Evolutionary conservation across 2,329 filamentous ascomycete genomes (phyloP).

Genomic region (Trichophyton benhamiae): DNA sequence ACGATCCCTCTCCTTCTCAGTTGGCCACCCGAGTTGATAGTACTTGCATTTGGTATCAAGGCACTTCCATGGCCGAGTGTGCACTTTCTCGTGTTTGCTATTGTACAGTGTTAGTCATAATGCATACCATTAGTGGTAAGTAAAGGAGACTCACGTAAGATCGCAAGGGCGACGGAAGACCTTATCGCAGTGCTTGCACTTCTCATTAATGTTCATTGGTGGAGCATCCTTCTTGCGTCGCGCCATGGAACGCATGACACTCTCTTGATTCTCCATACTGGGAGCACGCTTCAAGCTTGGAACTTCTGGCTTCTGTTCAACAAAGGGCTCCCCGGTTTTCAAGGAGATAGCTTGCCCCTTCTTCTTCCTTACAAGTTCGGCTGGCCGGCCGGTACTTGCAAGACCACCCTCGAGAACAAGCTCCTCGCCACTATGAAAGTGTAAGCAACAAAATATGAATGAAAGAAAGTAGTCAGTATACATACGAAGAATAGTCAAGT

Average conservation of each 20-base stretch:
- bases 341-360: conserved; percentile 71
- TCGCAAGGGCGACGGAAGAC: conserved; percentile 96
- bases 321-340: conserved; percentile 54
- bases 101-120: background rate
- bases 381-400: conserved; percentile 66
- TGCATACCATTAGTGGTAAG: conserved; percentile 7
- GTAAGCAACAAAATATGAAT: conserved; percentile 25
- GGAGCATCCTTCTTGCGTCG: conserved; percentile 86
- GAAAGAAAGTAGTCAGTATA: conserved; percentile 10
- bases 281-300: conserved; percentile 42
- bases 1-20: conserved; percentile 92
- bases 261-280: conserved; percentile 50
- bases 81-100: conserved; percentile 89
- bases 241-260: conserved; percentile 86
- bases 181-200: conserved; percentile 74
- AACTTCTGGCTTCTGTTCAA: conserved; percentile 23
- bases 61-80: conserved; percentile 94
- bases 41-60: conserved; percentile 74
- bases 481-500: conserved; percentile 41
- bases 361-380: conserved; percentile 70
- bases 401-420: conserved; percentile 73
- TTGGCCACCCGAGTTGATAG: conserved; percentile 80
- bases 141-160: conserved; percentile 45
- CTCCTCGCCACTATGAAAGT: conserved; percentile 47
- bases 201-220: conserved; percentile 70